Evolutionary conservation across 345 rosid species (phyloP).

Genomic region (Garcia nutans): DNA sequence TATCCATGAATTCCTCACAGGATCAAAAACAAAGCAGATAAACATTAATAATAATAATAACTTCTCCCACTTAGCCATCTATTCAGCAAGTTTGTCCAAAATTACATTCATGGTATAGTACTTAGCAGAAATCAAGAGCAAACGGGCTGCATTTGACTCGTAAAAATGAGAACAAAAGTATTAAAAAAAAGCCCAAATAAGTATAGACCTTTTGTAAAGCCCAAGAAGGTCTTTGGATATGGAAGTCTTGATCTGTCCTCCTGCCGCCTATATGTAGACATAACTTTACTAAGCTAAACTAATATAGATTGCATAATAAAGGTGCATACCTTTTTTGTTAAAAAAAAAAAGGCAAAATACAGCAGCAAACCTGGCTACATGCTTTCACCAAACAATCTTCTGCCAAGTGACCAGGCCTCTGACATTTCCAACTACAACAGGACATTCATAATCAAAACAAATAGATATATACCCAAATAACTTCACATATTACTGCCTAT

Average conservation of each 20-base stretch:
- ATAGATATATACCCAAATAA: background rate
- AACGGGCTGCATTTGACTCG: background rate
- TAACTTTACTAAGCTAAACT: slow-evolving; percentile 9
- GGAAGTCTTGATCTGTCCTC: slow-evolving; percentile 33
- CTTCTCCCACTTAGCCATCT: background rate
- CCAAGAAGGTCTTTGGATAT: slow-evolving; percentile 55
- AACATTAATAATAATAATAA: background rate
- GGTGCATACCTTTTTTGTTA: background rate
- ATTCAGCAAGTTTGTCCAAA: background rate
- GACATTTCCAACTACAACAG: slow-evolving; percentile 57
- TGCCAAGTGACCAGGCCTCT: slow-evolving; percentile 71
- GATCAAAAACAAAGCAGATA: background rate
- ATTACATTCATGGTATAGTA: background rate
- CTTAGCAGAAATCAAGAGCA: background rate
- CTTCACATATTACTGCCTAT: background rate
- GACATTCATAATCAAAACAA: slow-evolving; percentile 1
- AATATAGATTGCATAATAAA: background rate
- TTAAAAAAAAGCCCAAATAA: background rate
- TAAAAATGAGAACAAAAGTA: background rate
- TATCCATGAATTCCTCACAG: background rate
- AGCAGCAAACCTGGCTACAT: slow-evolving; percentile 38
- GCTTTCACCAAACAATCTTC: slow-evolving; percentile 54
- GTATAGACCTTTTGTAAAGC: slow-evolving; percentile 49
- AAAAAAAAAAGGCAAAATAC: slow-evolving; percentile 3
- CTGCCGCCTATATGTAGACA: slow-evolving; percentile 29